These are phyloP conservation scores for Sphaerostilbella broomeana DNA, from an alignment of 2,329 filamentous ascomycete genomes.

Conservation along the genomic window DNA sequence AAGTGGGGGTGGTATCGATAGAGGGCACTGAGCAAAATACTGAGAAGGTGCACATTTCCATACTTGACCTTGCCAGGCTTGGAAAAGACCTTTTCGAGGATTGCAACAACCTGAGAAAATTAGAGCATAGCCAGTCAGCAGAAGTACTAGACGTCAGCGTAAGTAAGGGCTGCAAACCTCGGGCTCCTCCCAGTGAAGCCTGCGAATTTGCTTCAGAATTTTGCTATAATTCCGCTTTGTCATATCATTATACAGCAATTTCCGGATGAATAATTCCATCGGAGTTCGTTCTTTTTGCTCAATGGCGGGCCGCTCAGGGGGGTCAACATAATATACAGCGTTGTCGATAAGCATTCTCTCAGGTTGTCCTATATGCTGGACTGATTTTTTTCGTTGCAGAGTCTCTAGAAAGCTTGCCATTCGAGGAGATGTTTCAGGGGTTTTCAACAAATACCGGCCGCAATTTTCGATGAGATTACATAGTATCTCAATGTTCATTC, in stretches of 20 bases:
- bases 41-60: conserved; percentile 89
- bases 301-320: conserved; percentile 86
- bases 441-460: conserved; percentile 86
- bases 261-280: conserved; percentile 85
- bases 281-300: conserved; percentile 95
- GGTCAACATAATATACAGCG: conserved; percentile 95
- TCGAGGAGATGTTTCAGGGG: conserved; percentile 82
- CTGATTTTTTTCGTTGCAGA: conserved; percentile 88
- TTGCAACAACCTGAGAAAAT: conserved; percentile 53
- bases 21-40: conserved; percentile 79
- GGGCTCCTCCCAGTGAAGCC: conserved; percentile 93
- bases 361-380: conserved; percentile 89
- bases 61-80: conserved; percentile 98
- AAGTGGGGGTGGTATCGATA: conserved; percentile 91
- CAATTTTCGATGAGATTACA: conserved; percentile 95
- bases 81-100: conserved; percentile 85
- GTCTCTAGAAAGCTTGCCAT: conserved; percentile 95
- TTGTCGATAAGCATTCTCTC: conserved; percentile 99
- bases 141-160: neutral
- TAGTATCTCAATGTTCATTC: conserved; percentile 99
- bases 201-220: conserved; percentile 86
- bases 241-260: conserved; percentile 88
- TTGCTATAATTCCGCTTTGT: conserved; percentile 92
- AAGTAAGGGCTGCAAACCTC: conserved; percentile 61
- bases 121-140: conserved; percentile 8